Base-by-base conservation (phyloP, 2,329 filamentous ascomycete species). In the Stachybotrys chartarum region DNA sequence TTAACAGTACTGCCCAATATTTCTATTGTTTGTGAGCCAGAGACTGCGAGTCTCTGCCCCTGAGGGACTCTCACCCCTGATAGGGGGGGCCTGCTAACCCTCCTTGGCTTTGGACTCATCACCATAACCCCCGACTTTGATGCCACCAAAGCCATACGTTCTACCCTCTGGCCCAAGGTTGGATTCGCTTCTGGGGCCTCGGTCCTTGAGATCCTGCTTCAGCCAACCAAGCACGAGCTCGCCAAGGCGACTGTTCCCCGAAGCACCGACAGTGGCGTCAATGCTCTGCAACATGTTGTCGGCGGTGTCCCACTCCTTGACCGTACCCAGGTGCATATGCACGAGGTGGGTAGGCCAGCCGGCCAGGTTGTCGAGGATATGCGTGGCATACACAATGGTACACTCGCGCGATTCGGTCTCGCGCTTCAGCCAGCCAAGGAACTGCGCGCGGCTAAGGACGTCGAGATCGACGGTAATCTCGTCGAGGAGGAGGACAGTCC, bases 391-490 rank as follows among this genome's bases (percentile, higher is more conserved):
- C 32, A 99, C 91, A 64, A 99, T 90, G 5, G 94, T 97, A 68
- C 92, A 97, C 45, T 84, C 79, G 54, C 93, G 79, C 7, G 68
- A 77, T 73, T 93, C 88, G 0, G 93, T 97, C 82, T 99, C 94
- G 57, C 79, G 78, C 73, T 91, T 91, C 66, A 99, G 73, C 77
- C 93, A 99, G 48, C 75, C 79, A 35, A 99, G 78, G 70, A 99
- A 99, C 68, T 92, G 87, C 64, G 85, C 86, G 16, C 94, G 83
- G 55, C 84, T 89, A 57, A 97, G 80, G 56, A 99, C 81, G 71
- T 99, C 94, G 58, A 99, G 77, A 70, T 99, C 94, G 8, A 99
- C 94, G 1, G 94, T 99, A 70, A 97, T 96, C 71, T 97, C 93
- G 68, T 99, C 94, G 46, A 99, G 81, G 54, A 99, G 78, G 31